phyloP scores from a whole-genome alignment of 2,329 filamentous ascomycete species.

The Tolypocladium guangdongense region DNA sequence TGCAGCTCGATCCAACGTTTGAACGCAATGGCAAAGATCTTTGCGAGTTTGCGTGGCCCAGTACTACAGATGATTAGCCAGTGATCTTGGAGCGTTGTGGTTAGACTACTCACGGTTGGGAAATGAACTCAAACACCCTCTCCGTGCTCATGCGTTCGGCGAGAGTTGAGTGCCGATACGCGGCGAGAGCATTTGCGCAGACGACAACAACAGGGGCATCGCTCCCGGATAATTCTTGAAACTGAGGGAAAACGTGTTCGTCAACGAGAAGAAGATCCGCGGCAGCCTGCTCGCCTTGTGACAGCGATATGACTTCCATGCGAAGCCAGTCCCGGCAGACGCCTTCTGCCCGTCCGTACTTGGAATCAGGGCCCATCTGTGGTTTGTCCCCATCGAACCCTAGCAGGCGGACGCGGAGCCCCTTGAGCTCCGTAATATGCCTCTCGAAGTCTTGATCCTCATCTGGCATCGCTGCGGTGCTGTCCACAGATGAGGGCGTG shows the following conservation, averaged over 20 bases:
- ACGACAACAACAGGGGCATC: conserved; percentile 14
- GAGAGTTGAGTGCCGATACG: conserved; percentile 11
- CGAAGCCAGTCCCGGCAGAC: conserved; percentile 23
- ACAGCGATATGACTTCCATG: conserved; percentile 14
- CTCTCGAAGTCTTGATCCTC: conserved; percentile 17
- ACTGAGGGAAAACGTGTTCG: conserved; percentile 4
- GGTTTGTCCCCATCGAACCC: conserved; percentile 7
- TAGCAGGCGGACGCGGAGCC: conserved; percentile 16
- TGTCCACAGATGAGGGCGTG: not conserved
- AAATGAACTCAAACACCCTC: conserved; percentile 24
- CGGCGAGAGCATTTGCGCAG: conserved; percentile 19
- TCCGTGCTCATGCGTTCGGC: conserved; percentile 6
- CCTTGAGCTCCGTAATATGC: conserved; percentile 16
- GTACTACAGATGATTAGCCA: conserved; percentile 10
- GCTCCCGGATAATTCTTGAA: not conserved
- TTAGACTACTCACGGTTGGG: conserved; percentile 22
- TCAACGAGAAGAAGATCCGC: conserved; percentile 16
- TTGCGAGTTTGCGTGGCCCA: conserved; percentile 23
- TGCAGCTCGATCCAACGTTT: not conserved
- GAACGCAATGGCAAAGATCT: not conserved
- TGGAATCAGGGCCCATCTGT: conserved; percentile 4
- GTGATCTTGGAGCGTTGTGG: not conserved
- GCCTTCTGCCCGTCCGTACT: conserved; percentile 2
- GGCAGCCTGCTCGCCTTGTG: conserved; percentile 1
- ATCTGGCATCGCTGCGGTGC: not conserved